Base-by-base conservation (phyloP, 495 filamentous ascomycete species). In the Tuber borchii region DNA sequence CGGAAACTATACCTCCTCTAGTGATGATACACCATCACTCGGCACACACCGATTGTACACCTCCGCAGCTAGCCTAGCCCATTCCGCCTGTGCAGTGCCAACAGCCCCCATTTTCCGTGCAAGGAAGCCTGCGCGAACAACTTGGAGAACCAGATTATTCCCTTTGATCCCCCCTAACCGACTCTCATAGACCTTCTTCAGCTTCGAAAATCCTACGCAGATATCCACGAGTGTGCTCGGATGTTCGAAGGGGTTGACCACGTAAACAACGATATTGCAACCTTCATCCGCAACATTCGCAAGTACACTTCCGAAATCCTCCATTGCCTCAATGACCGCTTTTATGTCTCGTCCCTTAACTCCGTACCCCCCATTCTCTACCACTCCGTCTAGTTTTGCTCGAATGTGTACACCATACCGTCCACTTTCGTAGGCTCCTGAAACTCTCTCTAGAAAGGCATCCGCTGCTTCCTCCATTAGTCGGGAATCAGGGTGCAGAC, bases 221-320 rank as follows among this genome's bases (percentile, higher is more conserved):
- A 95, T 89, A 77, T 93, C 89, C 37, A 93, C 90, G 19, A 94
- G 86, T 19, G 90, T 88, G 42, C 87, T 85, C 22, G 90, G 85
- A 72, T 88, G 85, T 9, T 88, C 85, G 56, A 93, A 92, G 0
- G 91, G 90, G 80, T 97, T 93, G 69, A 97, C 85, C 61, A 97
- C 90, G 81, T 93, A 97, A n/a, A 97, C 86, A 26, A 97, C 93
- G 70, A 92, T 89, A 74, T 92, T 94, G 68, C 87, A 85, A n/a
- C 86, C 84, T 65, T 83, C 86, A 8, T 86, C 82, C 6, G 85
- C 74, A 14, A 85, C 83, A 74, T 86, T 85, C 8, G 86, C 82
- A 7, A 91, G 81, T 45, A 85, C 81, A 42, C 79, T 79, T 42
- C 83, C 84, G 69, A 86, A 80, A 17, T 80, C 80, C 34, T 78